phyloP scores from a whole-genome alignment of 2,329 filamentous ascomycete species.

The Coleophoma crateriformis region DNA sequence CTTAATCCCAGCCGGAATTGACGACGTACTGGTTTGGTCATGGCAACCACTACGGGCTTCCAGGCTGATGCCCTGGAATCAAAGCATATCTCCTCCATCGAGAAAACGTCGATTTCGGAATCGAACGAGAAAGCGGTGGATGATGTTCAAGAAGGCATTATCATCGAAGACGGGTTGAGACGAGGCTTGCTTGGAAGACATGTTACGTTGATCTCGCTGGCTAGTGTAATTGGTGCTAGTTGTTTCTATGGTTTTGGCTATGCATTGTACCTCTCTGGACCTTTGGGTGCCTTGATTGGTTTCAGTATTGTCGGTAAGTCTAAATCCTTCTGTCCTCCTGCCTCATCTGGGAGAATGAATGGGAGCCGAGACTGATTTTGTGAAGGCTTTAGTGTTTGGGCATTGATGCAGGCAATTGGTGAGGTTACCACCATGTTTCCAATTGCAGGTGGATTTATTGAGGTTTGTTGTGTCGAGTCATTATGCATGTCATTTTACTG shows the following conservation, averaged over 20 bases:
- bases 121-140: background rate
- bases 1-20: too few relatives aligned
- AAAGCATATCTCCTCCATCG: too few relatives aligned
- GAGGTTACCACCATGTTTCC: slow-evolving; percentile 17
- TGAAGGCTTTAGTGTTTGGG: slow-evolving; percentile 13
- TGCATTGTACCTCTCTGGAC: slow-evolving; percentile 41
- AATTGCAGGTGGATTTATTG: slow-evolving; percentile 8
- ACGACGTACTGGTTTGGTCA: too few relatives aligned
- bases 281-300: slow-evolving; percentile 42
- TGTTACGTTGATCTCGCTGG: slow-evolving; percentile 10
- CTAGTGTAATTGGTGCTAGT: slow-evolving; percentile 47
- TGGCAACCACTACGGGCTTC: too few relatives aligned
- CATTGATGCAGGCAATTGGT: slow-evolving; percentile 41
- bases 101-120: too few relatives aligned
- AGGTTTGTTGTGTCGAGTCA: slow-evolving; percentile 1
- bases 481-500: background rate
- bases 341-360: slow-evolving; percentile 31
- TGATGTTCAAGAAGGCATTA: slow-evolving; percentile 5
- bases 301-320: slow-evolving; percentile 44
- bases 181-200: slow-evolving; percentile 8
- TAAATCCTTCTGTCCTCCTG: slow-evolving; percentile 16
- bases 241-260: slow-evolving; percentile 44
- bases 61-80: too few relatives aligned
- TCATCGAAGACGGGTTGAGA: slow-evolving; percentile 7
- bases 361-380: background rate